Conservation (phyloP, 1,284 basidiomycete species). For the Ustilago curta region DNA sequence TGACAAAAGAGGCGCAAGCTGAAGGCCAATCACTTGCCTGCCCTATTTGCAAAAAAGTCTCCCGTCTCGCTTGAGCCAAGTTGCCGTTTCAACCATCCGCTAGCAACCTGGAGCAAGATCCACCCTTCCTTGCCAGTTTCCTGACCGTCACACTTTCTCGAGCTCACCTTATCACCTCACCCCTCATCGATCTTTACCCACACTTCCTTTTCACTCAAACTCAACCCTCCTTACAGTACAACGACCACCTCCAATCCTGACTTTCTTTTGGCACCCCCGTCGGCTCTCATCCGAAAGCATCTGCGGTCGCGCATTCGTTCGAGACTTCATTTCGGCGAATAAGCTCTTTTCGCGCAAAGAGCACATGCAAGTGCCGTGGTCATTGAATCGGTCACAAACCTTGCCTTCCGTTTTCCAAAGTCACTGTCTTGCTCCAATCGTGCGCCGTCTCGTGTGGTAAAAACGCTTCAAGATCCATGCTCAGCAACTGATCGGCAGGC, state of each 20-base stretch:
- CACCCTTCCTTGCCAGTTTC: too few species aligned
- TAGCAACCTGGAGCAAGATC: too few species aligned
- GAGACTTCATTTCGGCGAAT: not conserved
- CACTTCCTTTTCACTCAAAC: conserved; percentile 1
- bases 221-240: conserved; percentile 2
- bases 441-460: not conserved
- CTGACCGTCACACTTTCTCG: not conserved
- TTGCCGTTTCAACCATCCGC: too few species aligned
- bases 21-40: too few species aligned
- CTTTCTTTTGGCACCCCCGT: not conserved
- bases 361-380: not conserved
- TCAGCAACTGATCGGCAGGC: conserved; percentile 2
- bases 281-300: not conserved
- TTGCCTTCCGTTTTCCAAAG: not conserved
- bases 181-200: not conserved
- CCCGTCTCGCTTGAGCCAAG: too few species aligned
- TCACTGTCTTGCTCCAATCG: not conserved
- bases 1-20: too few species aligned
- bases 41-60: too few species aligned
- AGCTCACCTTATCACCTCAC: not conserved
- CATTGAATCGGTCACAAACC: not conserved
- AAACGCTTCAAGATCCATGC: not conserved
- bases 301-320: not conserved
- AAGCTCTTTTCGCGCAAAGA: not conserved
- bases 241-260: not conserved